Base-by-base conservation (phyloP, 1,284 basidiomycete species). In the Rhodotorula sp. region DNA sequence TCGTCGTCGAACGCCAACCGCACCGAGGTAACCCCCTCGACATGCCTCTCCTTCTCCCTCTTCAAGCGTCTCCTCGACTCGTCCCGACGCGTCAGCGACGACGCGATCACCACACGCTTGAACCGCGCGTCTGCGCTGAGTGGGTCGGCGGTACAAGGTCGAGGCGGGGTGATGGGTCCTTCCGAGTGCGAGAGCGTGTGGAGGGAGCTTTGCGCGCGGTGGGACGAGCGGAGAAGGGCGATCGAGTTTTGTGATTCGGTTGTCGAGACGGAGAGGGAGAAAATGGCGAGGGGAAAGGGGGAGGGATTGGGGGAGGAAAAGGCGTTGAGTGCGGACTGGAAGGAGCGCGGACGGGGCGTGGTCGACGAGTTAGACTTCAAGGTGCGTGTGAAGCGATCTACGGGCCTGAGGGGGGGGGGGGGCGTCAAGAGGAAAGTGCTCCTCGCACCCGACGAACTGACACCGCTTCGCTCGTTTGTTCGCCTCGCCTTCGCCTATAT, bases 101-200 rank as follows among this genome's bases (percentile, higher is more conserved):
- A 74, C 34, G 34, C 54, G n/a, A 64, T 74, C 73, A 46, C 56
- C 10, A 60, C 64, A 8, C 62, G 73, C 3, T 32, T 74, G 34
- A 74, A 74, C 58, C 65, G 73, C 17, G 63, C 65, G 5, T 22
- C 44, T 19, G 73, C 73, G 6, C 49, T 74, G 10, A 32, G 36
- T 6, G 46, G 67, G 17, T n/a, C 34, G 6, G 59, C 47, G 13
- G 63, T 58, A n/a, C 27, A 32, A 15, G 59, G 63, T 2, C 20
- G 63, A 2, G 60, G 47, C 4, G 29, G 64, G 29, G 53, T 55
- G 34, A 56, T 52, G 44, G 64, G 58, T 17, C 24, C n/a, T 19
- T 11, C n/a, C 7, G 72, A 69, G 59, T 74, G 73, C 53, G 71
- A 68, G 15, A 29, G 19, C 15, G 71, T 74, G n/a, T 74, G 73